These are phyloP conservation scores for Artomyces pyxidatus DNA, from an alignment of 768 basidiomycete genomes.

Conservation along the genomic window DNA sequence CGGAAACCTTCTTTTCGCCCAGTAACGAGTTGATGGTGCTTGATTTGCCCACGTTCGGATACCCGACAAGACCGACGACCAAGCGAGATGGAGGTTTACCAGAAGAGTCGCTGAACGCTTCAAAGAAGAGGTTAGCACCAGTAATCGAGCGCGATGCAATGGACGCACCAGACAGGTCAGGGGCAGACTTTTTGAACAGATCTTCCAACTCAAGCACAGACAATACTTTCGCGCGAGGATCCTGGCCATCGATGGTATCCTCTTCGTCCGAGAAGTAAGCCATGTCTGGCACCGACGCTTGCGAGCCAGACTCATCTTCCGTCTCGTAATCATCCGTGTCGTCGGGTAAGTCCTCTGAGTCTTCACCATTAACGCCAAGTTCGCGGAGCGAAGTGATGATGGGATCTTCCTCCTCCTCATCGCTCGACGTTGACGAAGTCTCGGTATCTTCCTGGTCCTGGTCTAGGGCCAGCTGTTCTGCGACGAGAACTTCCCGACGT, in stretches of 20 bases:
- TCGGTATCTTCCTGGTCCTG: conserved; percentile 22
- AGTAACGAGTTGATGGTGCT: conserved; percentile 95
- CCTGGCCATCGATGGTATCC: conserved; percentile 35
- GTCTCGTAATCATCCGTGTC: conserved; percentile 25
- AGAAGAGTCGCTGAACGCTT: conserved; percentile 53
- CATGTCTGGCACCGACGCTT: conserved; percentile 5
- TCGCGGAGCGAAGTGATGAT: no score
- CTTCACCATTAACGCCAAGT: conserved; percentile 18
- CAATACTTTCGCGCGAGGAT: conserved; percentile 68
- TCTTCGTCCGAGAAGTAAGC: conserved; percentile 48
- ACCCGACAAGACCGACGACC: conserved; percentile 88
- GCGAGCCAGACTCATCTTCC: conserved; percentile 13
- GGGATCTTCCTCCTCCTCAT: conserved; percentile 24
- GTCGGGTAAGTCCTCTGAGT: conserved; percentile 13
- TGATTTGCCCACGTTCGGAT: conserved; percentile 98
- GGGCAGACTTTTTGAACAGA: conserved; percentile 64
- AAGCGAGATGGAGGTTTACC: conserved; percentile 57
- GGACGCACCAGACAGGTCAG: conserved; percentile 54
- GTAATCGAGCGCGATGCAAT: neutral
- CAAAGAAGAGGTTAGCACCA: conserved; percentile 1
- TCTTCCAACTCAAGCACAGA: conserved; percentile 85
- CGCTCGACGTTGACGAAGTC: conserved; percentile 16
- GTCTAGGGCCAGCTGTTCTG: neutral
- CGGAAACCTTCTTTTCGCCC: conserved; percentile 96
- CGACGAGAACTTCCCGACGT: conserved; percentile 38